Evolutionary conservation across 2,329 filamentous ascomycete genomes (phyloP).

Genomic region (Paracoccidioides lutzii): DNA sequence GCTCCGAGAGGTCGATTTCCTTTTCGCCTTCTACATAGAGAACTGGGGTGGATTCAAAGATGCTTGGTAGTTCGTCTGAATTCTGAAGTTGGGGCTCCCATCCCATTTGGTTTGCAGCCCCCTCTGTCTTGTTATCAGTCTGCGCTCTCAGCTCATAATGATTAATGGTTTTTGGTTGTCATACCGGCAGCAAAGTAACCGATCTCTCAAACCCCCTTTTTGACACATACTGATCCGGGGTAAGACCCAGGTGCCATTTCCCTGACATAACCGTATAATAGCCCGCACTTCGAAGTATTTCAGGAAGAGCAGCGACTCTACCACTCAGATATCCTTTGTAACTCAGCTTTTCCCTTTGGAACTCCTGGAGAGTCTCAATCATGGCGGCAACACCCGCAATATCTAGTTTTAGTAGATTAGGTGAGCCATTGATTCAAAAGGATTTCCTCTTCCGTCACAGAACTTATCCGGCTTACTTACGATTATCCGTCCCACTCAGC

Average conservation of each 20-base stretch:
- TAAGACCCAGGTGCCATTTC: slow-evolving; percentile 52
- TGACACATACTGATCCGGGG: slow-evolving; percentile 43
- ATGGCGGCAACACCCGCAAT: slow-evolving; percentile 44
- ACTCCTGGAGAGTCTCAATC: slow-evolving; percentile 42
- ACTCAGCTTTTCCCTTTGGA: slow-evolving; percentile 46
- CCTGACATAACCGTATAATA: slow-evolving; percentile 50
- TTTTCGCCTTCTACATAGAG: slow-evolving; percentile 35
- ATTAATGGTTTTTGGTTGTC: slow-evolving; percentile 13
- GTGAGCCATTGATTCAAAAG: too few species aligned
- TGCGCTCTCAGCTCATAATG: too few species aligned
- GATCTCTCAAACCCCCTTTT: slow-evolving; percentile 47
- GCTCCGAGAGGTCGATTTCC: slow-evolving; percentile 27
- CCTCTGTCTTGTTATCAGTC: background rate
- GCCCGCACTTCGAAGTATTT: slow-evolving; percentile 45
- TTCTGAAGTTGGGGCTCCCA: slow-evolving; percentile 36
- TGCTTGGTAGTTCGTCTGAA: slow-evolving; percentile 29
- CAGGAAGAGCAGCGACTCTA: slow-evolving; percentile 45
- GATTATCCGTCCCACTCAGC: slow-evolving; percentile 52
- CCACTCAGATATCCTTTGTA: slow-evolving; percentile 54
- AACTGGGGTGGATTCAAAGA: slow-evolving; percentile 31
- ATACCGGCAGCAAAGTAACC: slow-evolving; percentile 48
- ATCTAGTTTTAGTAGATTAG: slow-evolving; percentile 12
- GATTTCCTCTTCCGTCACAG: too few species aligned
- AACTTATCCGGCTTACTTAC: slow-evolving; percentile 24
- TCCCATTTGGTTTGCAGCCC: slow-evolving; percentile 38